These are phyloP conservation scores for Ilyonectria sp. DNA, from an alignment of 2,329 filamentous ascomycete genomes.

Conservation along the genomic window DNA sequence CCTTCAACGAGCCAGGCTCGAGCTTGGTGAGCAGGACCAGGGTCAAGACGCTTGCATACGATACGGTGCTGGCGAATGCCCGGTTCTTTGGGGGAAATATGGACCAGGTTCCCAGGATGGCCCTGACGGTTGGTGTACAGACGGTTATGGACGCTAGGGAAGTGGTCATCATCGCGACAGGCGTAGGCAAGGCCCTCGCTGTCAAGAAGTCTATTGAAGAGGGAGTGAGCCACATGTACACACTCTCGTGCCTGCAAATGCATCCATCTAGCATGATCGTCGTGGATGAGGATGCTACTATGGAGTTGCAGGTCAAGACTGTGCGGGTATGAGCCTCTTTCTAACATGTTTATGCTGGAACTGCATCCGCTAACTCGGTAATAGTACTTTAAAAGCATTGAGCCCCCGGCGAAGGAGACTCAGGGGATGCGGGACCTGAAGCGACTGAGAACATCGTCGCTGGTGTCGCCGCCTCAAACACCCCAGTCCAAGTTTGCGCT, in stretches of 20 bases:
- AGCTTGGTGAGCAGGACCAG: constrained; percentile 79
- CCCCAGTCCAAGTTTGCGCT: not conserved
- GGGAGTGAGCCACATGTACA: constrained; percentile 86
- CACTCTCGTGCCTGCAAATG: constrained; percentile 79
- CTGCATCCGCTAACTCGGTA: not conserved
- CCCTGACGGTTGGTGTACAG: constrained; percentile 55
- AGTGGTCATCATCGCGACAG: constrained; percentile 81
- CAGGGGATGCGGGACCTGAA: not conserved
- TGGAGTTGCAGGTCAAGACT: constrained; percentile 76
- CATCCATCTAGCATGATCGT: constrained; percentile 82
- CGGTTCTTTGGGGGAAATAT: constrained; percentile 64
- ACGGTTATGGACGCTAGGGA: constrained; percentile 60
- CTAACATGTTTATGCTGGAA: not conserved
- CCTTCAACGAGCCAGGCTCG: constrained; percentile 86
- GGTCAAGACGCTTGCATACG: constrained; percentile 84
- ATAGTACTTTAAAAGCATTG: constrained; percentile 28
- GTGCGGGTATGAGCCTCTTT: constrained; percentile 60
- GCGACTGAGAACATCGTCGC: not conserved
- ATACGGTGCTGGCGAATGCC: constrained; percentile 83
- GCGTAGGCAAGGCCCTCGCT: constrained; percentile 80
- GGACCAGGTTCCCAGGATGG: constrained; percentile 40
- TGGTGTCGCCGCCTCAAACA: not conserved
- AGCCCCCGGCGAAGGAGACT: not conserved
- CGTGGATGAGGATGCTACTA: constrained; percentile 80
- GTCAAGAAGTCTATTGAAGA: constrained; percentile 82